These are phyloP conservation scores for Yarrowia bubula DNA, from an alignment of 805 yeast genomes.

Conservation along the genomic window DNA sequence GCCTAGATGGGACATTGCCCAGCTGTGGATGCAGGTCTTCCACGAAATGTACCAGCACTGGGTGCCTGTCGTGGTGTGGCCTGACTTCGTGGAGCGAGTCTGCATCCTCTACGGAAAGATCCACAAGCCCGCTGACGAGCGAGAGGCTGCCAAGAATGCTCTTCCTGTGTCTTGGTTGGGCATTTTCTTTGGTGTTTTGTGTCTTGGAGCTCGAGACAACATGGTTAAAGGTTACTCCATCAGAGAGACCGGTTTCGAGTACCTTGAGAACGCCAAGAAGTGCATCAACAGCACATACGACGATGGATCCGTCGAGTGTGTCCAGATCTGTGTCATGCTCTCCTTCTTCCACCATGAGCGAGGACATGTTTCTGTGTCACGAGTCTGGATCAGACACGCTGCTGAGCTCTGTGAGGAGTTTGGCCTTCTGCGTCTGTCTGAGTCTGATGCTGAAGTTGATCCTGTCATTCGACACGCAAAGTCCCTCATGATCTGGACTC, in stretches of 20 bases:
- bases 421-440: conserved; percentile 5
- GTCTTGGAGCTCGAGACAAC: conserved; percentile 33
- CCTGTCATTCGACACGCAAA: conserved; percentile 8
- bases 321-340: conserved; percentile 32
- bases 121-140: conserved; percentile 9
- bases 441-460: neutral
- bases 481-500: conserved; percentile 6
- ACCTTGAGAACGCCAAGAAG: conserved; percentile 18
- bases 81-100: conserved; percentile 29
- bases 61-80: conserved; percentile 37
- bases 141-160: neutral
- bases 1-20: conserved; percentile 31
- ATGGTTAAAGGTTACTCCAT: conserved; percentile 29
- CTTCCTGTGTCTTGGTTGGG: conserved; percentile 31
- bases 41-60: conserved; percentile 33
- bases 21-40: conserved; percentile 31
- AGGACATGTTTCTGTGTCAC: conserved; percentile 32
- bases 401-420: conserved; percentile 29
- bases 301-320: conserved; percentile 30
- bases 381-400: conserved; percentile 34
- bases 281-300: conserved; percentile 30
- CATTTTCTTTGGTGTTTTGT: conserved; percentile 33
- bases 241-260: conserved; percentile 14
- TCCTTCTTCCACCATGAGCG: conserved; percentile 32
- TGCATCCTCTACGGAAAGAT: conserved; percentile 29